Evolutionary conservation across 1,284 basidiomycete genomes (phyloP).

Genomic region (Ustilago trichophora): DNA sequence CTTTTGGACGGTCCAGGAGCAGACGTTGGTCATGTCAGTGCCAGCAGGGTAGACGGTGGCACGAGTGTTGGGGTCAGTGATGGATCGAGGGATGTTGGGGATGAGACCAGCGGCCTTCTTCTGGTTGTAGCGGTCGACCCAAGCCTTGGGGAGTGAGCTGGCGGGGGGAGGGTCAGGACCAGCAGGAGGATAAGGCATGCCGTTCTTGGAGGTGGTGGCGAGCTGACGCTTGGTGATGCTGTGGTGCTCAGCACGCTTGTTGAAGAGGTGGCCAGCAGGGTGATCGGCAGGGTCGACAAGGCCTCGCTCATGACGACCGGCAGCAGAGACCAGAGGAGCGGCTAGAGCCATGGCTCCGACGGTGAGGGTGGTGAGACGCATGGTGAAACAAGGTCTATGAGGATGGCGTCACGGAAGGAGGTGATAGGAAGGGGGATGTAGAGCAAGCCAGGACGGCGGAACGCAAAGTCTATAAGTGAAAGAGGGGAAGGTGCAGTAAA

Average conservation of each 20-base stretch:
- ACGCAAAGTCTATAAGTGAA: constrained; percentile 7
- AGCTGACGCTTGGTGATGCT: constrained; percentile 44
- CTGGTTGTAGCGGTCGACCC: constrained; percentile 74
- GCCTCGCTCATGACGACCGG: constrained; percentile 26
- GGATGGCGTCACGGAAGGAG: not conserved
- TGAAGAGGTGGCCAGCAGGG: constrained; percentile 46
- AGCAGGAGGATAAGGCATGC: constrained; percentile 52
- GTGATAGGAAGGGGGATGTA: not conserved
- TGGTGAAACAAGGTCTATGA: constrained; percentile 4
- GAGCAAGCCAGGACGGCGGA: not conserved
- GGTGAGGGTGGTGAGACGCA: constrained; percentile 39
- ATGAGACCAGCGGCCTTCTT: constrained; percentile 78
- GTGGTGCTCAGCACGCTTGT: constrained; percentile 34
- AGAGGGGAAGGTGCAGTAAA: constrained; percentile 17
- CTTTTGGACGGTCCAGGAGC: constrained; percentile 58
- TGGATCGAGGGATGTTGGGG: constrained; percentile 74
- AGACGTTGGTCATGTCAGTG: constrained; percentile 51
- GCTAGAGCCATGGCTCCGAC: constrained; percentile 42
- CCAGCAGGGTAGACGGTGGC: constrained; percentile 49
- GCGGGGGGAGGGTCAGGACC: constrained; percentile 44
- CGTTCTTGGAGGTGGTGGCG: constrained; percentile 46
- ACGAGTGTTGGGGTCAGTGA: constrained; percentile 50
- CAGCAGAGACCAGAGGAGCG: constrained; percentile 33
- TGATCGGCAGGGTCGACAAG: constrained; percentile 37
- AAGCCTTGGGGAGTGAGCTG: constrained; percentile 67